Percentiles rank a stretch among this genome's conserved stretches.
These are phyloP conservation scores for Neltuma alba DNA, from an alignment of 306 rosid genomes.

Conservation along the genomic window DNA sequence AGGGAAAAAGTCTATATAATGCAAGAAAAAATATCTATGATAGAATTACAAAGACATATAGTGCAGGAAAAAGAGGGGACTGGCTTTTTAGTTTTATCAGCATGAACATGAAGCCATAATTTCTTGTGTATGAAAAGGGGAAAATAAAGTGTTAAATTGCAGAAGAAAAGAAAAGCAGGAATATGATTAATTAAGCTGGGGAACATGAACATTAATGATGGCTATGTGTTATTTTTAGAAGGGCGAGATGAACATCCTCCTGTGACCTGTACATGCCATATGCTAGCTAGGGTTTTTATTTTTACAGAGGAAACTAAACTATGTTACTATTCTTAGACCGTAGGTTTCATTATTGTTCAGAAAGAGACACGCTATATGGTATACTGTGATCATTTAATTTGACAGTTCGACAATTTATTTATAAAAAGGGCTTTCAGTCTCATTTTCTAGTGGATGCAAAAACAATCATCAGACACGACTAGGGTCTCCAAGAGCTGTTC, in stretches of 20 bases:
- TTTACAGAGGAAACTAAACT: too few species aligned
- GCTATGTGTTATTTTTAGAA: conserved; percentile 21
- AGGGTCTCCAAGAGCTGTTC: conserved; percentile 49
- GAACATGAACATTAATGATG: conserved; percentile 34
- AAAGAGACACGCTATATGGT: too few species aligned
- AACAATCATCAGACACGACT: conserved; percentile 38
- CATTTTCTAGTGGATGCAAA: conserved; percentile 33
- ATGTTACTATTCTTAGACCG: neutral
- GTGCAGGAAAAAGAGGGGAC: neutral
- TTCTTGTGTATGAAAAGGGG: conserved; percentile 37
- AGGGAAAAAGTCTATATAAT: too few species aligned
- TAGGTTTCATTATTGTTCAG: neutral
- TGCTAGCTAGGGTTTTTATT: conserved; percentile 3
- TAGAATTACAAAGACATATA: neutral
- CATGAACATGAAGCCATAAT: conserved; percentile 27
- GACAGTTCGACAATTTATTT: neutral
- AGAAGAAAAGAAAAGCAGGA: conserved; percentile 42
- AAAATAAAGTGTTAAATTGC: conserved; percentile 38
- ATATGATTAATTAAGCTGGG: neutral
- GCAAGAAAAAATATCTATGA: neutral
- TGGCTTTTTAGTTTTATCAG: neutral
- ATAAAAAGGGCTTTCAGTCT: neutral
- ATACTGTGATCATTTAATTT: neutral
- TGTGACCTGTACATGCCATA: conserved; percentile 36
- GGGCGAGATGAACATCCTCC: conserved; percentile 24